Evolutionary conservation across 805 yeast species (phyloP).

Genomic region (Lipomyces orientalis): DNA sequence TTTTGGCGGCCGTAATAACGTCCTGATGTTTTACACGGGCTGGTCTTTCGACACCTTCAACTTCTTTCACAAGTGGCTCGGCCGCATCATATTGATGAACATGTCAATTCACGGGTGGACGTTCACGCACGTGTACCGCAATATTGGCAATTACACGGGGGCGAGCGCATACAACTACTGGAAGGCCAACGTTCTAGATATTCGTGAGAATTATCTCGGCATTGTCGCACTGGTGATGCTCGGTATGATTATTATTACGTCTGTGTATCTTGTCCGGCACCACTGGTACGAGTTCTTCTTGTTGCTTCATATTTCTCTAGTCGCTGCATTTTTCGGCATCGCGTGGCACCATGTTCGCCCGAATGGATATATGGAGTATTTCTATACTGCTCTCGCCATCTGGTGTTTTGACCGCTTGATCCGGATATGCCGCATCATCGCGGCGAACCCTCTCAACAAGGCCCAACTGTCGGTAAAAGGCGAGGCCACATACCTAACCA

Average conservation of each 20-base stretch:
- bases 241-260: not conserved
- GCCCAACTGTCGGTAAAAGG: constrained; percentile 41
- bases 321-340: constrained; percentile 53
- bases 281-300: constrained; percentile 67
- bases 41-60: constrained; percentile 66
- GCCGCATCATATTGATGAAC: constrained; percentile 55
- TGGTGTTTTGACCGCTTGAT: constrained; percentile 73
- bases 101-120: constrained; percentile 62
- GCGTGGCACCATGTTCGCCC: constrained; percentile 49
- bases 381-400: constrained; percentile 61
- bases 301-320: constrained; percentile 61
- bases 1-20: constrained; percentile 77
- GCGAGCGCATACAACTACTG: constrained; percentile 43
- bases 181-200: constrained; percentile 13
- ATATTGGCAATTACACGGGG: constrained; percentile 40
- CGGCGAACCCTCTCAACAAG: constrained; percentile 56
- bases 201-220: constrained; percentile 44
- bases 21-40: constrained; percentile 66
- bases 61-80: constrained; percentile 68
- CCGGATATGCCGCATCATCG: constrained; percentile 59
- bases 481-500: constrained; percentile 22
- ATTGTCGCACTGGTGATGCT: constrained; percentile 46
- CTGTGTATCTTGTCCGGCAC: constrained; percentile 44
- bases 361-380: constrained; percentile 58
- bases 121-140: constrained; percentile 53